Evolutionary conservation across 2,329 filamentous ascomycete genomes (phyloP), one percentile per base, ranked within the genome.

Genomic region (Fusarium sp.): DNA sequence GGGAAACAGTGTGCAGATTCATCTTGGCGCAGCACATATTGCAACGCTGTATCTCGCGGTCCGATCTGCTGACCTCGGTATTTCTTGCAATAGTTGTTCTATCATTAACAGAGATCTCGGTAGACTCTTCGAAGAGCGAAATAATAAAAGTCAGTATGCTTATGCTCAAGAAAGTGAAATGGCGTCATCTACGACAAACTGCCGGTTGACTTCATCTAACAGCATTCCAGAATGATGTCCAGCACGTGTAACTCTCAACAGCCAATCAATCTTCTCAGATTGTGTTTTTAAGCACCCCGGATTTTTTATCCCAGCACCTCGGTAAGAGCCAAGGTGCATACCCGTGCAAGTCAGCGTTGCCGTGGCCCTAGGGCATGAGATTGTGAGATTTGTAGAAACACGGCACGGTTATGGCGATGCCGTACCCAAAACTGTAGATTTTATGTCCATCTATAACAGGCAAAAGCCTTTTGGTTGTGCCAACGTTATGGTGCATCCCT

Each of bases 231-330:
- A n/a, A 19, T 19, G 24, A n/a, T 28, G 30, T 21, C 39, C 24
- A 43, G 47, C 60, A 68, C 64, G 45, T 68, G 47, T 47, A 34
- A 2, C 11, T 0, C 15, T 11, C 6, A 34, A 11, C 5, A 36
- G 38, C 65, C 65, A 67, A 68, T 68, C 50, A 62, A 4, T 15
- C 30, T 4, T 30, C n/a, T 12, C 6, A 44, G 34, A 56, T 48
- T 64, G 21, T 42, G 44, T 42, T 65, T 56, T 50, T 55, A 63
- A 60, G 42, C 50, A 67, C 65, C 60, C 63, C 63, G 44, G 62
- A 62, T 61, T 56, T 64, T 57, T 51, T 17, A 51, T 36, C 21
- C 20, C 39, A 34, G 43, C 46, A 56, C 51, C 34, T 62, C 54
- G 46, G 59, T 42, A 55, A 60, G 20, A 39, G 30, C 19, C 36